Conservation (phyloP, 2,329 filamentous ascomycete genomes). For the Thielaviopsis punctulata region DNA sequence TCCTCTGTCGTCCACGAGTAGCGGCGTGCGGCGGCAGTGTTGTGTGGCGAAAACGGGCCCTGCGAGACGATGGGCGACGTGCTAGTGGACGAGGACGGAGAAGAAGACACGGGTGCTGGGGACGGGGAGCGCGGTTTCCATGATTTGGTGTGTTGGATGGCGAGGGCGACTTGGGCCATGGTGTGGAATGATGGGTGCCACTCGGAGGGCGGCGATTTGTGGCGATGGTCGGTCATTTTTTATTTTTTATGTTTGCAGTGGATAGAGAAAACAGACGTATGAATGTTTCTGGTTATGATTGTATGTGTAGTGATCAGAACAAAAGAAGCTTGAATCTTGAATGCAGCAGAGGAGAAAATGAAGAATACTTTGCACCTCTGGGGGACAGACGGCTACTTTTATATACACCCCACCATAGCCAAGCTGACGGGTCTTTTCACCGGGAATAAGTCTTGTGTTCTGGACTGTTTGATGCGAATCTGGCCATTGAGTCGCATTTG, state of each 20-base stretch:
- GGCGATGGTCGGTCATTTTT: background rate
- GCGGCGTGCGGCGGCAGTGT: conserved; percentile 18
- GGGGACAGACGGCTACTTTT: too few species aligned
- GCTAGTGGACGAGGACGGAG: background rate
- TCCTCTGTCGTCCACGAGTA: conserved; percentile 38
- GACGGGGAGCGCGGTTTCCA: conserved; percentile 9
- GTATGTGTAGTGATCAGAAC: too few species aligned
- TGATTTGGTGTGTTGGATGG: conserved; percentile 7
- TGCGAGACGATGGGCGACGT: background rate
- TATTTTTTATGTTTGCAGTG: background rate
- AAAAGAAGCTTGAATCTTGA: too few species aligned
- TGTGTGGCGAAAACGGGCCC: background rate
- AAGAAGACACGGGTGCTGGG: background rate
- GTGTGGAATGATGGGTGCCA: conserved; percentile 7
- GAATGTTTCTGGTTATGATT: too few species aligned
- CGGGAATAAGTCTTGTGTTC: background rate
- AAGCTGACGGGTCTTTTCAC: background rate
- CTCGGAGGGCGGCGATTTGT: background rate
- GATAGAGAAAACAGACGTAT: too few species aligned
- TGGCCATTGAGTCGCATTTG: background rate
- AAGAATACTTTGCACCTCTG: too few species aligned
- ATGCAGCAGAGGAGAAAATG: too few species aligned
- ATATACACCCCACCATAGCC: background rate
- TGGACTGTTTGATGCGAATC: background rate
- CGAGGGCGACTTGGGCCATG: conserved; percentile 5